Conservation (phyloP, 148 eudicot genomes). For the Mesembryanthemum crystallinum region DNA sequence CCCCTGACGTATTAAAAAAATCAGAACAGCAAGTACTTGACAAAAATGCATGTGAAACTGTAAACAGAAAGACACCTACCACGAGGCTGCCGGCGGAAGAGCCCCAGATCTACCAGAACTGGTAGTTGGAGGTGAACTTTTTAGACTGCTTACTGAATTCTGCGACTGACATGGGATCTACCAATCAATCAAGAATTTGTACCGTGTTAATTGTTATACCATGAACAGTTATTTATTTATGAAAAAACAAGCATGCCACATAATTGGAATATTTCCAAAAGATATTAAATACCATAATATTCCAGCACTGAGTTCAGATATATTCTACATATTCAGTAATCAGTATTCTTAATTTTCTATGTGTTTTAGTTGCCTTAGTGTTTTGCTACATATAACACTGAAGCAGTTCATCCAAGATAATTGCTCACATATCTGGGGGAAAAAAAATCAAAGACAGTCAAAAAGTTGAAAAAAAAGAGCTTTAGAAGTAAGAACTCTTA, state of each 20-base stretch:
- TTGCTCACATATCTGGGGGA: not conserved
- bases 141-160: constrained; percentile 41
- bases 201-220: not conserved
- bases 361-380: not conserved
- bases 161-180: constrained; percentile 34
- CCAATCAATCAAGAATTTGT: constrained; percentile 6
- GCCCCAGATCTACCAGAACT: constrained; percentile 71
- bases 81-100: constrained; percentile 87
- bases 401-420: not conserved
- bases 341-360: not conserved
- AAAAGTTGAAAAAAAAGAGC: not conserved
- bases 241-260: not conserved
- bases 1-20: constrained; percentile 48
- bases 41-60: not conserved
- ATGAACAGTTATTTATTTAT: not conserved
- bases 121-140: constrained; percentile 64
- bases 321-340: not conserved
- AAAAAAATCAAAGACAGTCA: not conserved
- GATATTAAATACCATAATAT: not conserved
- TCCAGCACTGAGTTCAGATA: not conserved
- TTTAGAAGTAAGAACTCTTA: constrained; percentile 32
- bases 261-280: not conserved
- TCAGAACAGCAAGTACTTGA: constrained; percentile 5
- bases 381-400: not conserved
- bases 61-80: constrained; percentile 37